Evolutionary conservation across 352 stramenopile species (phyloP), one percentile per base, ranked within the genome.

Genomic region (Thalassiosira hispida): DNA sequence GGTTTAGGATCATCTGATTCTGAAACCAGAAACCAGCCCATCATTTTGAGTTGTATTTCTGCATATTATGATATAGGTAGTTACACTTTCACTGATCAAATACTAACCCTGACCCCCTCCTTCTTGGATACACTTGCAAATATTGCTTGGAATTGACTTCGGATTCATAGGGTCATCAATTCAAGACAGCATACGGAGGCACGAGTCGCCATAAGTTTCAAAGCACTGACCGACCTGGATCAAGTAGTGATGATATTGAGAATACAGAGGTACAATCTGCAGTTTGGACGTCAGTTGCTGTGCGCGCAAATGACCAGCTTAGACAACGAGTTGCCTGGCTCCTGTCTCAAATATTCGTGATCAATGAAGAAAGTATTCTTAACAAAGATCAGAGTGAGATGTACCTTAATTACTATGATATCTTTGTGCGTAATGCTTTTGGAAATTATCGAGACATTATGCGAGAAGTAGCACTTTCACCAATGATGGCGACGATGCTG

Each of bases 401-500:
- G 0, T 81, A 61, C n/a, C 7, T 69, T 18, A 4, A 49, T 25
- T 88, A 77, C 64, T 85, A 90, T 66, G 83, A 88, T 63, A 87
- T 85, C 14, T 85, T 90, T 40, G 77, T 87, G 8, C 35, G 73
- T 14, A 55, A 92, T 53, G 81, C 83, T 1, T 91, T 91, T 69
- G 87, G 87, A 77, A 73, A 33, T 76, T 65, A 22, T 40, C 47
- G 25, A 60, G 29, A 61, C 46, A 22, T 42, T 40, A 20, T 38
- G 31, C 3, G 8, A 38, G 31, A 38, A 38, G 3, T 38, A 9
- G 3, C 31, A 38, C 3, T 38, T 38, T 38, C 8, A 38, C 31
- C 8, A 38, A 38, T 38, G 8, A 38, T 38, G 8, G 8, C n/a
- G 31, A 9, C 31, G n/a, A 4, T 51, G 42, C 42, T n/a, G 42